Evolutionary conservation across 352 stramenopile genomes (phyloP).

Genomic region (Pelagophyceae sp.): DNA sequence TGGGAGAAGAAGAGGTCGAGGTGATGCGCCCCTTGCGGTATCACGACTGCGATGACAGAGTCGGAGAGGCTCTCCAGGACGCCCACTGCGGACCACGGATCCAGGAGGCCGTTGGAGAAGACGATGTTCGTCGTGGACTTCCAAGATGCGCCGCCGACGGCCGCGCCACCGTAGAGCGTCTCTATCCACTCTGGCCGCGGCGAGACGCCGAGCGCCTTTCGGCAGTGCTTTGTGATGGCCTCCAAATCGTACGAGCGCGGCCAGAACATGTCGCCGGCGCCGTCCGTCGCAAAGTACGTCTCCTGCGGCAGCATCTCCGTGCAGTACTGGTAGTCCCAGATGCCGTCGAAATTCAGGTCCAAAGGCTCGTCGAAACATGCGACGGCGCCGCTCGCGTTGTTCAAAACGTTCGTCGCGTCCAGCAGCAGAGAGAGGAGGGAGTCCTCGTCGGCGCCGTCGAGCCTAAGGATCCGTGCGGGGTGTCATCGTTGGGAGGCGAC

Average conservation of each 20-base stretch:
- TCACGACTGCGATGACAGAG: conserved; percentile 34
- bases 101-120: conserved; percentile 82
- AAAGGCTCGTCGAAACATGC: conserved; percentile 58
- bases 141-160: no score
- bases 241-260: no score
- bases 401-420: conserved; percentile 65
- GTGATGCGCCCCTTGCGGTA: conserved; percentile 58
- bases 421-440: conserved; percentile 29
- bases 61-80: conserved; percentile 41
- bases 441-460: conserved; percentile 16
- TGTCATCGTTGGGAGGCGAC: no score
- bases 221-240: no score
- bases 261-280: conserved; percentile 83
- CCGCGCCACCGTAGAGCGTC: no score
- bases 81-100: conserved; percentile 79
- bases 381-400: conserved; percentile 68
- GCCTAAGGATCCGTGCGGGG: conserved; percentile 22
- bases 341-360: conserved; percentile 40
- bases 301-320: conserved; percentile 62
- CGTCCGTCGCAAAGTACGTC: conserved; percentile 60
- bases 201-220: no score
- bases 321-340: conserved; percentile 82
- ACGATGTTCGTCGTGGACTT: conserved; percentile 86
- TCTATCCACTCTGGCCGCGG: no score
- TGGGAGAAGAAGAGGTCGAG: conserved; percentile 83